Evolutionary conservation across 1,284 basidiomycete species (phyloP).

Genomic region (Austroboletus rostrupii): DNA sequence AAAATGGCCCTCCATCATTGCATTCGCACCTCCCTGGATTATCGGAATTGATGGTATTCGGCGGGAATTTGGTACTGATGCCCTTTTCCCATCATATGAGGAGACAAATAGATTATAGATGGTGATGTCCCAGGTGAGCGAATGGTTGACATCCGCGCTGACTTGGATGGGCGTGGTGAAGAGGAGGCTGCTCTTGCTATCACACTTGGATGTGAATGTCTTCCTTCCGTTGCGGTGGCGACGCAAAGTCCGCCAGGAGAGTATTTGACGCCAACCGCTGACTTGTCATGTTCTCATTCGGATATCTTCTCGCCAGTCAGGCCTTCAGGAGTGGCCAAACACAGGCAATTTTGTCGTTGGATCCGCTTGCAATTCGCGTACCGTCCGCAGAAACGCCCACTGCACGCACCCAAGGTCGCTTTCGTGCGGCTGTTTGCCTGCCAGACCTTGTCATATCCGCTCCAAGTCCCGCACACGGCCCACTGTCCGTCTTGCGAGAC

Average conservation of each 20-base stretch:
- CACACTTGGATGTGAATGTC: neutral
- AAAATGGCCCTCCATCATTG: no score
- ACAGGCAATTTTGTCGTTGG: neutral
- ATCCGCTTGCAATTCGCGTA: neutral
- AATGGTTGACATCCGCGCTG: neutral
- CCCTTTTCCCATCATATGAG: neutral
- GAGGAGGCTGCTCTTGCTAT: neutral
- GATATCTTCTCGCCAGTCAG: neutral
- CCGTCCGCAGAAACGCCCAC: neutral
- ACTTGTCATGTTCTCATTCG: neutral
- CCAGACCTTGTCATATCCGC: neutral
- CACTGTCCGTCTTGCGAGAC: neutral
- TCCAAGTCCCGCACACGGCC: neutral
- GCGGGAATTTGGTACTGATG: no score
- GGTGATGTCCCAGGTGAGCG: neutral
- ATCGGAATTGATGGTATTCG: no score
- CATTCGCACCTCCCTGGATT: no score
- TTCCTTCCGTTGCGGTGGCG: neutral
- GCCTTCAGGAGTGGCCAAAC: neutral
- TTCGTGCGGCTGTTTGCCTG: neutral
- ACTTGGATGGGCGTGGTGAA: neutral
- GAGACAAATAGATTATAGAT: neutral
- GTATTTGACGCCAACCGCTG: neutral
- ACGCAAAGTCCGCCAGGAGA: neutral
- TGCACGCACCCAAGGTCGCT: neutral